Evolutionary conservation across 371 early-diverging fungal genomes (phyloP).

Genomic region (Chytridium lagenaria): DNA sequence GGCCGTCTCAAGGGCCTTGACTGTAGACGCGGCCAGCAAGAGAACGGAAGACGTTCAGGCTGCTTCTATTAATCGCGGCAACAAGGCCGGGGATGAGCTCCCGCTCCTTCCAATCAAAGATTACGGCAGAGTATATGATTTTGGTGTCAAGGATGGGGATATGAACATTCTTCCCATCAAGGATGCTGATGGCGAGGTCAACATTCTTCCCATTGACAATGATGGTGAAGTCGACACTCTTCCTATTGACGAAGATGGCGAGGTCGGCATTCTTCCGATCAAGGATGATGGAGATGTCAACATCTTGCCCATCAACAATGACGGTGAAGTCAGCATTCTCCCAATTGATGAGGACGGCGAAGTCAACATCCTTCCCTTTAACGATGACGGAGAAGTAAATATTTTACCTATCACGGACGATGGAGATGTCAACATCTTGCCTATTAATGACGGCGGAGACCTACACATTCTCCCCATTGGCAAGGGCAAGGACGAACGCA

Average conservation of each 20-base stretch:
- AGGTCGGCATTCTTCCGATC: not conserved
- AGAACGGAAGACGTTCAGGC: not conserved
- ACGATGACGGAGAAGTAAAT: not conserved
- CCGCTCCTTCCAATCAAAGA: no score
- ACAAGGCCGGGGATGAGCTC: no score
- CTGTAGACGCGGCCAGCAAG: not conserved
- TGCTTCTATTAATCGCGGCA: not conserved
- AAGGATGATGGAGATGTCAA: not conserved
- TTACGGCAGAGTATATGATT: no score
- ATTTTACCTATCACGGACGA: not conserved
- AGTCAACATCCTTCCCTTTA: not conserved
- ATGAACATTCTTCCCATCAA: slow-evolving; percentile 1
- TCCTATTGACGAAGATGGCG: slow-evolving; percentile 3
- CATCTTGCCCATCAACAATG: not conserved
- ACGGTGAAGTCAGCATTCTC: not conserved
- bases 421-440: not conserved
- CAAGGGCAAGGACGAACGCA: no score
- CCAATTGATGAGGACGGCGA: not conserved
- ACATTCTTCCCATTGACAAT: slow-evolving; percentile 3
- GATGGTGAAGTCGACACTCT: not conserved
- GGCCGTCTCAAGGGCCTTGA: not conserved
- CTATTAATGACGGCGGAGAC: not conserved
- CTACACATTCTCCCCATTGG: no score
- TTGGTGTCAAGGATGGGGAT: slow-evolving; percentile 1
- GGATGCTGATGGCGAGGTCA: not conserved